A percentile compares a stretch with the other conserved stretches of the same genome.
Evolutionary conservation across 768 basidiomycete genomes (phyloP).

Genomic region (Calvatia gigantea): DNA sequence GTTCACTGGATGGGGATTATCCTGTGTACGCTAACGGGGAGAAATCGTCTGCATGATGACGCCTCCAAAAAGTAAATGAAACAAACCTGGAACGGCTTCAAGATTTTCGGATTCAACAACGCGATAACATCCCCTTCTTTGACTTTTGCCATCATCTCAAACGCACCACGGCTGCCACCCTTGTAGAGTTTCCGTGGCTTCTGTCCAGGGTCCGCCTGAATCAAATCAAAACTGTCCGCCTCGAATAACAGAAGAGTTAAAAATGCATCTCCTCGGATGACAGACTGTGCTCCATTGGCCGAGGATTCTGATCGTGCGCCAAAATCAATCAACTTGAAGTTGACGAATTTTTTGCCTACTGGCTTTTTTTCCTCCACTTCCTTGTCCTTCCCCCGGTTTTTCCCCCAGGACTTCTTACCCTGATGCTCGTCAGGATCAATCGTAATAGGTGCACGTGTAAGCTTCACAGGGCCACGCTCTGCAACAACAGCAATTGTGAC

Average conservation of each 20-base stretch:
- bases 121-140: constrained; percentile 89
- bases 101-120: constrained; percentile 80
- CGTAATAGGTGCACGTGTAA: constrained; percentile 64
- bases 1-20: constrained; percentile 69
- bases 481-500: constrained; percentile 95
- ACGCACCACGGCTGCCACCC: constrained; percentile 92
- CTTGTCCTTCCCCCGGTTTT: constrained; percentile 33
- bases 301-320: constrained; percentile 59
- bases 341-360: constrained; percentile 78
- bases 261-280: constrained; percentile 78
- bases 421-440: constrained; percentile 43
- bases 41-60: constrained; percentile 3
- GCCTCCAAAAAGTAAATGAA: not conserved
- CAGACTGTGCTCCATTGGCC: constrained; percentile 49
- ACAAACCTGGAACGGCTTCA: constrained; percentile 82
- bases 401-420: constrained; percentile 31
- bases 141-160: constrained; percentile 81
- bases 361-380: constrained; percentile 32
- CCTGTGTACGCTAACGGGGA: constrained; percentile 36
- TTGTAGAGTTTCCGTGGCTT: constrained; percentile 64
- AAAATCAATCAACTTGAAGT: constrained; percentile 81
- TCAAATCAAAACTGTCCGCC: constrained; percentile 64
- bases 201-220: constrained; percentile 48
- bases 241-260: constrained; percentile 87
- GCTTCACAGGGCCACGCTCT: constrained; percentile 77